These are phyloP conservation scores for Prunella vulgaris DNA, from an alignment of 257 asterid species.

Conservation along the genomic window DNA sequence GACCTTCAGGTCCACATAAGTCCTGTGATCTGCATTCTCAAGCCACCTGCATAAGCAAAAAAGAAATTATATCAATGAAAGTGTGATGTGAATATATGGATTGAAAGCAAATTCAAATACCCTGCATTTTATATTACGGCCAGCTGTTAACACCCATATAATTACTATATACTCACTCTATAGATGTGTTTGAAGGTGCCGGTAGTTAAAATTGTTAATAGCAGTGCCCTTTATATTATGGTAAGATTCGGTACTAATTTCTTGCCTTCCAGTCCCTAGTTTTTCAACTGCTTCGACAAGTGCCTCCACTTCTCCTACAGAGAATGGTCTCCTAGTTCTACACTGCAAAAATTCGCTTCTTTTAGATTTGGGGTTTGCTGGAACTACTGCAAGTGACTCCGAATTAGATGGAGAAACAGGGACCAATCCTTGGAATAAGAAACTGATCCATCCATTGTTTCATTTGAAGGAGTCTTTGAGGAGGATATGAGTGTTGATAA, in stretches of 20 bases:
- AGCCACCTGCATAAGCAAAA: slow-evolving; percentile 73
- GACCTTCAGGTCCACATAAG: slow-evolving; percentile 93
- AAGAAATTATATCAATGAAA: neutral
- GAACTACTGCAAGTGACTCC: slow-evolving; percentile 56
- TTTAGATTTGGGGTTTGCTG: slow-evolving; percentile 52
- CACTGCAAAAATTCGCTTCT: slow-evolving; percentile 74
- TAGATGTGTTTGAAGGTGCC: too few species aligned
- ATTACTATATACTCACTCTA: too few species aligned
- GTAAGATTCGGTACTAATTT: neutral
- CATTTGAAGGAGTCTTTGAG: slow-evolving; percentile 30
- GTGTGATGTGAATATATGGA: neutral
- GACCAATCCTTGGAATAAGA: slow-evolving; percentile 54
- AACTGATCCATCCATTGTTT: slow-evolving; percentile 29
- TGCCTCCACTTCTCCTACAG: too few species aligned
- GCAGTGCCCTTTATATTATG: too few species aligned
- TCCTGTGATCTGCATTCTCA: slow-evolving; percentile 86
- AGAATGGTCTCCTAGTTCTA: too few species aligned
- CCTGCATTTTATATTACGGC: too few species aligned
- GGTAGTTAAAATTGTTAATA: too few species aligned
- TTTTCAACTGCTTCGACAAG: slow-evolving; percentile 90
- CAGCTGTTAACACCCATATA: too few species aligned
- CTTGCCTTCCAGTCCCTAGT: slow-evolving; percentile 91
- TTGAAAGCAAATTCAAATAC: too few species aligned
- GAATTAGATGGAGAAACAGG: too few species aligned
- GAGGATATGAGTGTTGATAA: slow-evolving; percentile 33